Conservation (phyloP, 2,329 filamentous ascomycete genomes). For the Nemania bipapillata region DNA sequence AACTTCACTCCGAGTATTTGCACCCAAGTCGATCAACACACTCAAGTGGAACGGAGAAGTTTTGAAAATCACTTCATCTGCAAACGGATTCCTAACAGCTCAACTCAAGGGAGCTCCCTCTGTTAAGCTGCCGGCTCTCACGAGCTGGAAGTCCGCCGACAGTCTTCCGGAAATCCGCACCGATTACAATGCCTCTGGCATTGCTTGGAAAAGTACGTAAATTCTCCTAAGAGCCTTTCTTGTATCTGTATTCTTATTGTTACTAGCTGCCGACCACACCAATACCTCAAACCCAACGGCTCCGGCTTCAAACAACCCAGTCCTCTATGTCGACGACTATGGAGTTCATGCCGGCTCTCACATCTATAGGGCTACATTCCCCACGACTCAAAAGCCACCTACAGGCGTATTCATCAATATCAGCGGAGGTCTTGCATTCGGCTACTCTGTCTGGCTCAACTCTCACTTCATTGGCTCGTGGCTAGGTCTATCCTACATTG, state of each 20-base stretch:
- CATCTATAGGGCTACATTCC: conserved; percentile 65
- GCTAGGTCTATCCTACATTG: conserved; percentile 60
- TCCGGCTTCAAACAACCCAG: conserved; percentile 63
- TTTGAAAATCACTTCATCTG: conserved; percentile 44
- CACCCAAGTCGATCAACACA: conserved; percentile 56
- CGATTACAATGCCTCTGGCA: conserved; percentile 57
- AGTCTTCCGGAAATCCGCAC: conserved; percentile 60
- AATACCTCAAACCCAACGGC: conserved; percentile 60
- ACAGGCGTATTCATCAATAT: conserved; percentile 62
- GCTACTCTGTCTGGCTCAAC: conserved; percentile 69
- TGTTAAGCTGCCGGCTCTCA: conserved; percentile 56
- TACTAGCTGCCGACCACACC: conserved; percentile 58
- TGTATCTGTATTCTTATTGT: neutral
- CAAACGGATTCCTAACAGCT: conserved; percentile 48
- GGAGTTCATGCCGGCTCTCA: conserved; percentile 65
- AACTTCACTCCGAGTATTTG: conserved; percentile 60
- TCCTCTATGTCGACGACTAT: conserved; percentile 68
- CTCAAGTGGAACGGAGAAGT: conserved; percentile 65
- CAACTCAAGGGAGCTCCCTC: conserved; percentile 46
- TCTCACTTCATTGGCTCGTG: conserved; percentile 66
- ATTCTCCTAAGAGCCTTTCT: neutral
- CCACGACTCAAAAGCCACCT: conserved; percentile 52
- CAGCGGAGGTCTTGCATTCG: conserved; percentile 66
- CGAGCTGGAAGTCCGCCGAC: conserved; percentile 60
- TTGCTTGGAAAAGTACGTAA: conserved; percentile 57